A percentile compares a stretch with the other conserved stretches of the same genome.
phyloP scores from a whole-genome alignment of 768 basidiomycete genomes.

The Podaxis sp. region DNA sequence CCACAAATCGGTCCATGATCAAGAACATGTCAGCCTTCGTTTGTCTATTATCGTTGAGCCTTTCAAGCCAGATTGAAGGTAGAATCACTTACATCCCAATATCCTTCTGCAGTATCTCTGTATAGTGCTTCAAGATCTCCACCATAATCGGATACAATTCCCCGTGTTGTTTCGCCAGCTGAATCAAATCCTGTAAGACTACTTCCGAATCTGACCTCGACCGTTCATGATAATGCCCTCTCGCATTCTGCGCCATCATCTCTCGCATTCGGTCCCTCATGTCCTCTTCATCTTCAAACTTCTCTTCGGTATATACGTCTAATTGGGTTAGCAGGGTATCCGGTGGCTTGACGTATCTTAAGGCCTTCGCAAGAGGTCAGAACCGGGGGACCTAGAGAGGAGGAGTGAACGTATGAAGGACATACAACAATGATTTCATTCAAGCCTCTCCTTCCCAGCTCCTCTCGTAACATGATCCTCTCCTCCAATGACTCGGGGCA shows the following conservation, averaged over 20 bases:
- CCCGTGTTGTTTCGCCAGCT: slow-evolving; percentile 56
- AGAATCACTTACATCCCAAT: slow-evolving; percentile 52
- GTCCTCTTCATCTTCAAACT: slow-evolving; percentile 87
- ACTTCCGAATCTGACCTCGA: slow-evolving; percentile 49
- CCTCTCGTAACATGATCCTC: slow-evolving; percentile 75
- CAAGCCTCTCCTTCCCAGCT: slow-evolving; percentile 77
- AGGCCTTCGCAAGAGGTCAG: slow-evolving; percentile 42
- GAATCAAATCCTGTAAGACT: slow-evolving; percentile 59
- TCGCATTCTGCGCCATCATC: slow-evolving; percentile 25
- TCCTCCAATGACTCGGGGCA: slow-evolving; percentile 78
- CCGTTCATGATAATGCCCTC: slow-evolving; percentile 26
- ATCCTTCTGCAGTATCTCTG: slow-evolving; percentile 54
- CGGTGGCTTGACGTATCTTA: slow-evolving; percentile 75
- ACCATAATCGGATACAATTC: slow-evolving; percentile 63
- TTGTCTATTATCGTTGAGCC: slow-evolving; percentile 38
- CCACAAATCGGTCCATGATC: slow-evolving; percentile 64
- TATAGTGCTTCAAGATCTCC: slow-evolving; percentile 56
- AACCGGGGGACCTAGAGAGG: not conserved
- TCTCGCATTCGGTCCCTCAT: slow-evolving; percentile 61
- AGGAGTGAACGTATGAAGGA: slow-evolving; percentile 15
- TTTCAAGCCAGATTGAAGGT: not conserved
- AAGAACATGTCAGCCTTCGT: slow-evolving; percentile 59
- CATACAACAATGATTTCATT: slow-evolving; percentile 84
- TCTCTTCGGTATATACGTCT: slow-evolving; percentile 82
- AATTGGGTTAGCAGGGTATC: slow-evolving; percentile 73